Percentiles rank a stretch among this genome's conserved stretches.
Conservation (phyloP, 139 green algal genomes). For the Eudorina sp. region DNA sequence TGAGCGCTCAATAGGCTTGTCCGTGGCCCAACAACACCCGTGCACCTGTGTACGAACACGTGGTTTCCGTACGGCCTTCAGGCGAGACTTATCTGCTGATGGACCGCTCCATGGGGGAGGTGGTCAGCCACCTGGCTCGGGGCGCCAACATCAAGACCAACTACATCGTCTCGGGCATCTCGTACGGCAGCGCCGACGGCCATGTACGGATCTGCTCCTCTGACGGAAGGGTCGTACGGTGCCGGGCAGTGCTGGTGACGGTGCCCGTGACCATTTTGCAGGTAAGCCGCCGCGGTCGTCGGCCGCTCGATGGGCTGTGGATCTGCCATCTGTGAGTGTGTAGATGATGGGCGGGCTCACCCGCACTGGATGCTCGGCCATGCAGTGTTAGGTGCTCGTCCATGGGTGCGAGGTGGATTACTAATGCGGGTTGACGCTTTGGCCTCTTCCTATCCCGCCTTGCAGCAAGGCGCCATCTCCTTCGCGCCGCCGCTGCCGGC, state of each 20-base stretch:
- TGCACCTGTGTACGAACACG: not conserved
- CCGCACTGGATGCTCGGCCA: too few relatives aligned
- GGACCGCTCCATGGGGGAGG: constrained; percentile 69
- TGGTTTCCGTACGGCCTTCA: not conserved
- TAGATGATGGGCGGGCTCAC: not conserved
- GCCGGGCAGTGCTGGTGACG: constrained; percentile 67
- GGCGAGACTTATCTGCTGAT: constrained; percentile 88
- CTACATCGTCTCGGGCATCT: constrained; percentile 65
- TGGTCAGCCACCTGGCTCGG: constrained; percentile 67
- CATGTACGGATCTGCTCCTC: not conserved
- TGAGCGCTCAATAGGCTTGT: too few relatives aligned
- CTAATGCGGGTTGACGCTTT: too few relatives aligned
- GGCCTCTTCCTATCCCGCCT: not conserved
- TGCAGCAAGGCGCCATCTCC: constrained; percentile 65
- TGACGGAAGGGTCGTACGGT: constrained; percentile 43
- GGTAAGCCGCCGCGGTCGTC: too few relatives aligned
- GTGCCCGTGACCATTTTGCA: constrained; percentile 66
- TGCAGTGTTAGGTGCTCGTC: too few relatives aligned
- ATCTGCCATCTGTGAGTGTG: too few relatives aligned
- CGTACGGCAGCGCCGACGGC: constrained; percentile 44
- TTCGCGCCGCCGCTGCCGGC: constrained; percentile 81
- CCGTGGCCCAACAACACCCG: not conserved
- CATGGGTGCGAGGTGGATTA: too few relatives aligned
- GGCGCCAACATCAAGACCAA: constrained; percentile 50
- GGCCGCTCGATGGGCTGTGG: too few relatives aligned